These are phyloP conservation scores for Tetraselmis chui DNA, from an alignment of 139 green algal genomes.

Conservation along the genomic window DNA sequence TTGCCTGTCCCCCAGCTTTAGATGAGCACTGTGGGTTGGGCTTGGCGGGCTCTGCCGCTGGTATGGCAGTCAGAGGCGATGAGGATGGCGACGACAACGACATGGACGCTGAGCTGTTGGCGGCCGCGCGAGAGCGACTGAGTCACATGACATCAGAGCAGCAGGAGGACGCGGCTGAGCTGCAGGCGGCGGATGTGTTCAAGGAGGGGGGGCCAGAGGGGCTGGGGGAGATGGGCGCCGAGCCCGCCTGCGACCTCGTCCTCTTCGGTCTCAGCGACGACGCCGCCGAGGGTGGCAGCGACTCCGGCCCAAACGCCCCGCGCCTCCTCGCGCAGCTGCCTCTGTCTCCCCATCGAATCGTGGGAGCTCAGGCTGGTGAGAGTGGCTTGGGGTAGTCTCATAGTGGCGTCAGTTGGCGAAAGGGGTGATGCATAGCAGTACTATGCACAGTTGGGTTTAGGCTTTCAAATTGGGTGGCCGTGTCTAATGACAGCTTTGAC, in stretches of 20 bases:
- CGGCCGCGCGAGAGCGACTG: background rate
- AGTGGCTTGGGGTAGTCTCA: background rate
- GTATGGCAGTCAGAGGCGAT: no score
- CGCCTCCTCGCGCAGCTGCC: background rate
- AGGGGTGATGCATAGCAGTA: no score
- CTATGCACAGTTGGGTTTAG: no score
- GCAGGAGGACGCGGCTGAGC: background rate
- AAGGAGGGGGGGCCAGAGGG: background rate
- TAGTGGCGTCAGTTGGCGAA: no score
- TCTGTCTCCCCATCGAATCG: background rate
- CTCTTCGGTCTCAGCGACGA: background rate
- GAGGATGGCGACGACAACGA: background rate
- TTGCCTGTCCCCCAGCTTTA: no score
- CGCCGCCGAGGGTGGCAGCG: no score
- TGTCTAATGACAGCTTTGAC: no score
- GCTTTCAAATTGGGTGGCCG: no score
- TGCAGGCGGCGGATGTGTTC: background rate
- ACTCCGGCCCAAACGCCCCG: no score
- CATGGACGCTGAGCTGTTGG: background rate
- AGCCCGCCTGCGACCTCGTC: background rate
- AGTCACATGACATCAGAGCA: background rate
- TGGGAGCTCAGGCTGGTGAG: background rate
- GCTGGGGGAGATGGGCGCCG: background rate
- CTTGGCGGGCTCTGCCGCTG: no score
- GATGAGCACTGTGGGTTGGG: no score